These are phyloP conservation scores for Polytrichum formosum DNA, from an alignment of 225 moss, liverwort and hornwort genomes.

Conservation along the genomic window DNA sequence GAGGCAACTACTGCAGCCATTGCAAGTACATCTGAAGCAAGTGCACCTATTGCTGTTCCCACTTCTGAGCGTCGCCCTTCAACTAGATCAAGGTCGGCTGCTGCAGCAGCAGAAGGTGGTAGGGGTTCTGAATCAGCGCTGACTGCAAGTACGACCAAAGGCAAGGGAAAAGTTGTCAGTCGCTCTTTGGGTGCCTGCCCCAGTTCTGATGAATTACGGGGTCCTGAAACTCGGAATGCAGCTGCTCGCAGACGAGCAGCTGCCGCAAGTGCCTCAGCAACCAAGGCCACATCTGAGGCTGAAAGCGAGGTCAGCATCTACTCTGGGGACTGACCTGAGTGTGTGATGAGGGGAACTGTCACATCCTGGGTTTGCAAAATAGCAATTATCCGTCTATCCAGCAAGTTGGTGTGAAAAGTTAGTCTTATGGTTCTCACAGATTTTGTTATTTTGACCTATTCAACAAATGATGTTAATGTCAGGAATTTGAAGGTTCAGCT, in stretches of 20 bases:
- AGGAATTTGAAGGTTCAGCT: no score
- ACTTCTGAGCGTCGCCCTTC: constrained; percentile 64
- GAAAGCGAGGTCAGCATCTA: constrained; percentile 83
- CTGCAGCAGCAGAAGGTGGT: constrained; percentile 42
- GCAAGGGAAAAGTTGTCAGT: constrained; percentile 88
- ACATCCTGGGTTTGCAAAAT: no score
- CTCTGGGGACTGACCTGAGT: no score
- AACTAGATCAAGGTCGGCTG: constrained; percentile 77
- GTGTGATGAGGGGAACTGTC: no score
- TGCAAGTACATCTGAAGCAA: constrained; percentile 65
- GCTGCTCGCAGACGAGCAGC: constrained; percentile 93
- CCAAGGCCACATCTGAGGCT: constrained; percentile 50
- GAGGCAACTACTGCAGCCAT: constrained; percentile 45
- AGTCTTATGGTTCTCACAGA: no score
- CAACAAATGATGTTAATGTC: no score
- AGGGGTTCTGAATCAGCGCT: constrained; percentile 47
- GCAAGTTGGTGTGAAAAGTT: no score
- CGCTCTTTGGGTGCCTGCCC: constrained; percentile 51
- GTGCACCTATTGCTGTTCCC: constrained; percentile 51
- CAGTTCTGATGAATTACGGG: constrained; percentile 69
- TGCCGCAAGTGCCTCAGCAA: constrained; percentile 67
- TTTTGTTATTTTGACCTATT: no score
- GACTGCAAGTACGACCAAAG: constrained; percentile 60
- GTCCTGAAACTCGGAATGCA: constrained; percentile 98
- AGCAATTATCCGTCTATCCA: no score